A percentile compares a stretch with the other conserved stretches of the same genome.
These are phyloP conservation scores for Fusarium neocosmosporiellum DNA, from an alignment of 2,329 filamentous ascomycete genomes.

Conservation along the genomic window DNA sequence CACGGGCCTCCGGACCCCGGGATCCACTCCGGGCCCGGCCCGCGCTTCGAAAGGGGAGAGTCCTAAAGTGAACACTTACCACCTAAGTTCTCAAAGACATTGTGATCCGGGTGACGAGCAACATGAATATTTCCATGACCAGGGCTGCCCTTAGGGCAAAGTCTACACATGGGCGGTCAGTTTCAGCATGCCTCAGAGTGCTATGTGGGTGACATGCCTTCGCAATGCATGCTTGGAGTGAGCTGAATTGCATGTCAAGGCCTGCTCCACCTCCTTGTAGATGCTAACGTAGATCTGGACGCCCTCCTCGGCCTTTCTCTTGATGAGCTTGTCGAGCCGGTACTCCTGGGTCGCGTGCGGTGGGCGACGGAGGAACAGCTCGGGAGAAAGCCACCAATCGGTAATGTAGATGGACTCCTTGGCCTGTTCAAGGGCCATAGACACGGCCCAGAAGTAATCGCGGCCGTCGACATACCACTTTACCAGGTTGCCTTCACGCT, in stretches of 20 bases:
- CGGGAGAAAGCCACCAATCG: conserved; percentile 97
- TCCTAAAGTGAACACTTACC: conserved; percentile 50
- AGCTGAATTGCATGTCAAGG: conserved; percentile 88
- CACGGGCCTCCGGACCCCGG: background rate
- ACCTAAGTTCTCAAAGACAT: conserved; percentile 89
- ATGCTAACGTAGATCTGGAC: conserved; percentile 95
- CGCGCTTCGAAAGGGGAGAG: background rate
- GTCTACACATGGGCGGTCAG: conserved; percentile 28
- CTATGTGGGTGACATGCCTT: background rate
- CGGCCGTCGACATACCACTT: conserved; percentile 99
- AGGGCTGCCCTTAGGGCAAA: conserved; percentile 84
- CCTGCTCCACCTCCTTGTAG: conserved; percentile 87
- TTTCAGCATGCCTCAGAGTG: background rate
- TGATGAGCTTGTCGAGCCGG: conserved; percentile 86
- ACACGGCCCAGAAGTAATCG: conserved; percentile 96
- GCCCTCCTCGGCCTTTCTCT: conserved; percentile 88
- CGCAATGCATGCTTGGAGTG: conserved; percentile 80
- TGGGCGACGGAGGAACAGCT: conserved; percentile 86
- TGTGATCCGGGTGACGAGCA: conserved; percentile 94
- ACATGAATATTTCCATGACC: conserved; percentile 90
- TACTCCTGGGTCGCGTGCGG: conserved; percentile 86
- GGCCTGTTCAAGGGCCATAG: conserved; percentile 87
- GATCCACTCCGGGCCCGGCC: background rate
- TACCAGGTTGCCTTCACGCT: conserved; percentile 83
- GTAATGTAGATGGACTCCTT: conserved; percentile 95